phyloP scores from a whole-genome alignment of 352 stramenopile genomes.

The Pilasporangium apinafurcum region DNA sequence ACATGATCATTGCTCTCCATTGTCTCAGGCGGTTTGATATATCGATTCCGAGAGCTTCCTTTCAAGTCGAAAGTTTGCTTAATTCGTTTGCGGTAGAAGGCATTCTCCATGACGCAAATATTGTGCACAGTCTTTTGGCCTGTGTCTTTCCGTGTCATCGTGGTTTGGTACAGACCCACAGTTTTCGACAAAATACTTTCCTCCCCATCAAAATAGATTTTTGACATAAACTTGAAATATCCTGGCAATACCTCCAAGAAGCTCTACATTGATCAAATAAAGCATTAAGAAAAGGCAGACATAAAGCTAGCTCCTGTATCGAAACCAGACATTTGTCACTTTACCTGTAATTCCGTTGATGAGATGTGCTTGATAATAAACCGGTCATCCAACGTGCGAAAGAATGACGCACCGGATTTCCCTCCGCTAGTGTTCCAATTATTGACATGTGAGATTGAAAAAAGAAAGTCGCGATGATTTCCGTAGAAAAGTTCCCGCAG shows the following conservation, averaged over 20 bases:
- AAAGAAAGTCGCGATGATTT: constrained; percentile 55
- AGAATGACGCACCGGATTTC: constrained; percentile 97
- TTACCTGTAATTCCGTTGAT: constrained; percentile 96
- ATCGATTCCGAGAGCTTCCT: constrained; percentile 93
- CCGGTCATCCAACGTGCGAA: constrained; percentile 92
- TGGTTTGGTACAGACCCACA: constrained; percentile 97
- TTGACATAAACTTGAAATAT: constrained; percentile 98
- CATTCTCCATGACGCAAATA: constrained; percentile 95
- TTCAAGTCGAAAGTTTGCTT: constrained; percentile 98
- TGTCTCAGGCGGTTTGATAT: constrained; percentile 46
- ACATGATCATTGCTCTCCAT: constrained; percentile 30
- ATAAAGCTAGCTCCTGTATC: not conserved
- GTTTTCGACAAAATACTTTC: constrained; percentile 96
- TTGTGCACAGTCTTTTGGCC: constrained; percentile 88
- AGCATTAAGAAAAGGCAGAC: constrained; percentile 13
- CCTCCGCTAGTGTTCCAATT: constrained; percentile 93
- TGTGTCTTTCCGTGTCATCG: constrained; percentile 89
- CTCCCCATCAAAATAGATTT: constrained; percentile 93
- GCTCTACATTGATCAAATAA: constrained; percentile 28
- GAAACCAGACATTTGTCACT: not conserved
- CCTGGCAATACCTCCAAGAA: constrained; percentile 69
- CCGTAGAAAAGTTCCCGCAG: constrained; percentile 89
- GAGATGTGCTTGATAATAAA: constrained; percentile 99
- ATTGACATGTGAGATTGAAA: constrained; percentile 75
- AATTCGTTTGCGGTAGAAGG: constrained; percentile 94